These are phyloP conservation scores for Eucalyptus caleyi DNA, from an alignment of 345 rosid genomes.

Conservation along the genomic window DNA sequence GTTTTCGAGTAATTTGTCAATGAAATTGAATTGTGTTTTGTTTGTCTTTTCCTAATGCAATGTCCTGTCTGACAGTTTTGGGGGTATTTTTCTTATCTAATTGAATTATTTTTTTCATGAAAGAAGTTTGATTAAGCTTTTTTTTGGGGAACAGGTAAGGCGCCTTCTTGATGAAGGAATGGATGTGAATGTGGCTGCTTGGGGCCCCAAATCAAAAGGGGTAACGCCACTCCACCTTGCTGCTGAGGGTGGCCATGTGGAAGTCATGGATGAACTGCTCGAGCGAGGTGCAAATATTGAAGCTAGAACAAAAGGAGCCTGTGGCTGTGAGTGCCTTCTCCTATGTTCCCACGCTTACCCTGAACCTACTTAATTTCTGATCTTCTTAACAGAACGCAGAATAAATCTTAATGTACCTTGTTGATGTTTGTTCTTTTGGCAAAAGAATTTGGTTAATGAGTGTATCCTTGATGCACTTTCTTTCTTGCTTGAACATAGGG, in stretches of 20 bases:
- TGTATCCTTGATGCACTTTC: neutral
- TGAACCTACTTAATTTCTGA: neutral
- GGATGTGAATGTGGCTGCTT: slow-evolving; percentile 75
- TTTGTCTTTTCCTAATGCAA: neutral
- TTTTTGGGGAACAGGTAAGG: slow-evolving; percentile 29
- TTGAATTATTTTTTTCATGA: neutral
- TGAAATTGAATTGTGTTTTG: neutral
- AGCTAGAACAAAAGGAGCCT: slow-evolving; percentile 88
- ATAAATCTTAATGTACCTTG: neutral
- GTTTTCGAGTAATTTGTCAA: neutral
- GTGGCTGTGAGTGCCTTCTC: slow-evolving; percentile 51
- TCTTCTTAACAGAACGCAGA: neutral
- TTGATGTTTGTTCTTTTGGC: neutral
- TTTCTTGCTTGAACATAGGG: neutral
- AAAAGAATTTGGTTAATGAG: neutral
- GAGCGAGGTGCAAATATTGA: slow-evolving; percentile 94
- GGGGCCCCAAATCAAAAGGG: slow-evolving; percentile 91
- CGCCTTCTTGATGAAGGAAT: slow-evolving; percentile 69
- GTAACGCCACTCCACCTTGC: slow-evolving; percentile 94
- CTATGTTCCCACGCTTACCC: neutral
- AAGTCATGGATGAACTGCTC: slow-evolving; percentile 85
- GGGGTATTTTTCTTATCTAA: neutral
- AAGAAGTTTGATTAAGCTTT: neutral
- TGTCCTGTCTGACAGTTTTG: neutral
- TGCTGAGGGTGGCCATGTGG: slow-evolving; percentile 88